A percentile compares a stretch with the other conserved stretches of the same genome.
phyloP scores from a whole-genome alignment of 768 basidiomycete species.

The Suillus brevipes region DNA sequence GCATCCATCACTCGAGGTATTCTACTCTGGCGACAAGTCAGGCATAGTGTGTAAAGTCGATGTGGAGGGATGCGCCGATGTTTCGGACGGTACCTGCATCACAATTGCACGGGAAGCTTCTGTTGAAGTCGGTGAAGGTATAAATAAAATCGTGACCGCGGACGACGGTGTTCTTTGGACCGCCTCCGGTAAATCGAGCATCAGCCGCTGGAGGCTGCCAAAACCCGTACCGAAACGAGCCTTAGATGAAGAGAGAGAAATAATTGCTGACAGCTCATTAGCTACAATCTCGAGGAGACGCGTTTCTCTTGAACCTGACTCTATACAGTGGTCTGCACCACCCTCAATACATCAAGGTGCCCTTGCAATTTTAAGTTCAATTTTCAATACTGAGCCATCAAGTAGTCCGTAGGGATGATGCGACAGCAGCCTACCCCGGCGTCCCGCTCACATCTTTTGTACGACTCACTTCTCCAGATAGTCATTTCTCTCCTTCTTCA shows the following conservation, averaged over 20 bases:
- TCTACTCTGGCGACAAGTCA: slow-evolving; percentile 93
- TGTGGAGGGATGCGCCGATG: slow-evolving; percentile 74
- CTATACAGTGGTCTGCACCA: slow-evolving; percentile 14
- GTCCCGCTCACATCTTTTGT: slow-evolving; percentile 75
- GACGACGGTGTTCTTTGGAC: slow-evolving; percentile 91
- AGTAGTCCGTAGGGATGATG: slow-evolving; percentile 18
- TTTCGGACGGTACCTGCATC: slow-evolving; percentile 88
- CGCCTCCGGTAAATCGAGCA: slow-evolving; percentile 76
- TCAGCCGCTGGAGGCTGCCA: slow-evolving; percentile 79
- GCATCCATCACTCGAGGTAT: slow-evolving; percentile 82
- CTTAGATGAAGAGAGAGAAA: slow-evolving; percentile 16
- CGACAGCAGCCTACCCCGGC: slow-evolving; percentile 45
- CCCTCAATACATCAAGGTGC: slow-evolving; percentile 23
- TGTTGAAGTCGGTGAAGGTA: slow-evolving; percentile 54
- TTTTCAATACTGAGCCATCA: background rate
- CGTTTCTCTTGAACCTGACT: slow-evolving; percentile 19
- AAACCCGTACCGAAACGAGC: slow-evolving; percentile 36
- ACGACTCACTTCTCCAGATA: slow-evolving; percentile 66
- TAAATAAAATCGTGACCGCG: slow-evolving; percentile 80
- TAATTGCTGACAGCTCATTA: slow-evolving; percentile 14
- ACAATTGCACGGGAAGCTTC: slow-evolving; percentile 72
- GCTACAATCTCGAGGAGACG: slow-evolving; percentile 11
- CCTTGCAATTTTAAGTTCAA: background rate
- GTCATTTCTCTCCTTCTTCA: slow-evolving; percentile 49
- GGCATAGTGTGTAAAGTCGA: slow-evolving; percentile 94